phyloP scores from a whole-genome alignment of 1,139 yeast species.

The Diutina sp. region DNA sequence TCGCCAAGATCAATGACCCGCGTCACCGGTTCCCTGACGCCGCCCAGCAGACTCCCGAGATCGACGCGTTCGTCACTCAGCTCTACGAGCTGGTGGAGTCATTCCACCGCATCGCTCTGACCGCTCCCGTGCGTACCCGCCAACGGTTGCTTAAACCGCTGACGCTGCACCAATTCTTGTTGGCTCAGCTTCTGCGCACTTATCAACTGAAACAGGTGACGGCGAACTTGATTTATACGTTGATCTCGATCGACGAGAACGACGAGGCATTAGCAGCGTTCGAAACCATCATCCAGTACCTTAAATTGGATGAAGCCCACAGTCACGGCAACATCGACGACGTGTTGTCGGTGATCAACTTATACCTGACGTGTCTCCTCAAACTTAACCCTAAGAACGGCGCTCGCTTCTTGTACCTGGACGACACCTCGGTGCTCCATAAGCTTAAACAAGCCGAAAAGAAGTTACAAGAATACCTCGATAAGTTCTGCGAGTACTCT shows the following conservation, averaged over 20 bases:
- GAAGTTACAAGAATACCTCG: constrained; percentile 15
- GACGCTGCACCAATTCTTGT: constrained; percentile 19
- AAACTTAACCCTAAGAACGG: constrained; percentile 21
- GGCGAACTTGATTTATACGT: constrained; percentile 19
- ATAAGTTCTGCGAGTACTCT: constrained; percentile 8
- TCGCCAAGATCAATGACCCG: not conserved
- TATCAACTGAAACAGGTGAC: constrained; percentile 27
- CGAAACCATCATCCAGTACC: constrained; percentile 22
- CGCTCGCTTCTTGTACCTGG: not conserved
- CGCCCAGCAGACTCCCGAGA: constrained; percentile 9
- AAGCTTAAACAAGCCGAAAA: not conserved
- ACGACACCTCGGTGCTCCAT: not conserved
- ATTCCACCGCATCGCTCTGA: constrained; percentile 9
- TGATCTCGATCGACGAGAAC: constrained; percentile 23
- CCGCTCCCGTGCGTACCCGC: constrained; percentile 11
- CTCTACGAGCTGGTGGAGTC: constrained; percentile 15
- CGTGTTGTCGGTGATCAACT: constrained; percentile 22
- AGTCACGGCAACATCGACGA: constrained; percentile 20
- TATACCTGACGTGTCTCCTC: constrained; percentile 21
- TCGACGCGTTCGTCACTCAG: constrained; percentile 20
- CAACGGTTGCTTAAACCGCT: constrained; percentile 13
- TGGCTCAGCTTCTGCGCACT: constrained; percentile 19
- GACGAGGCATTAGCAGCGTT: constrained; percentile 36
- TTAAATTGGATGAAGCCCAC: constrained; percentile 23
- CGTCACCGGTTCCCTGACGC: constrained; percentile 23